Evolutionary conservation across 108 stramenopile genomes (phyloP).

Genomic region (Poteriospumella lacustris): DNA sequence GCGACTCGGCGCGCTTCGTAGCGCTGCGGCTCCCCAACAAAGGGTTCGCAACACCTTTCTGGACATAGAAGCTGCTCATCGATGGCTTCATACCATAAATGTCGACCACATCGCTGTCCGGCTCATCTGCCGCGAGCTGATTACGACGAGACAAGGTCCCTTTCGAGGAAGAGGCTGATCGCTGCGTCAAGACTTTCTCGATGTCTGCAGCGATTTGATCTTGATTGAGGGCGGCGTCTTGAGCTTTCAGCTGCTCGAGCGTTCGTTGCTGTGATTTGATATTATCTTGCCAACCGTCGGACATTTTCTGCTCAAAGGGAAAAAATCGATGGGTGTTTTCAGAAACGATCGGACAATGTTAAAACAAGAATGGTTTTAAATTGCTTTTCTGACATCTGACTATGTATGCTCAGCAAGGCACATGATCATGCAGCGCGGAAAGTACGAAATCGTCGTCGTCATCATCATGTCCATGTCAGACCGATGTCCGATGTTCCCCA

Average conservation of each 20-base stretch:
- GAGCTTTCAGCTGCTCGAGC: background rate
- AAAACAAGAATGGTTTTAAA: no score
- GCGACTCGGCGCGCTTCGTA: background rate
- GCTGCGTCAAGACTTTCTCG: background rate
- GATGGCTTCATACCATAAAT: background rate
- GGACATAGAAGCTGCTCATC: background rate
- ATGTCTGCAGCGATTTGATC: background rate
- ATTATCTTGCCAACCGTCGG: background rate
- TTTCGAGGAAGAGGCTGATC: no score
- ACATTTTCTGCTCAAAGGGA: no score
- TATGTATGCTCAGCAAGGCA: no score
- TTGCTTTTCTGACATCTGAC: no score
- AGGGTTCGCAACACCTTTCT: background rate
- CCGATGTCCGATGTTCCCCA: no score
- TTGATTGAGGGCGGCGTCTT: constrained; percentile 4
- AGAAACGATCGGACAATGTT: no score
- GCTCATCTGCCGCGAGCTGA: background rate
- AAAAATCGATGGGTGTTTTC: no score
- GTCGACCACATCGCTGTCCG: background rate
- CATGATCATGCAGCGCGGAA: no score
- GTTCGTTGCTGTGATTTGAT: background rate
- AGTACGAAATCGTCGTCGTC: no score
- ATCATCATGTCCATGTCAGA: no score
- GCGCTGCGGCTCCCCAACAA: background rate
- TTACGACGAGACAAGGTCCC: background rate